phyloP scores from a whole-genome alignment of 2,329 filamentous ascomycete genomes.

The Talaromyces funiculosus region DNA sequence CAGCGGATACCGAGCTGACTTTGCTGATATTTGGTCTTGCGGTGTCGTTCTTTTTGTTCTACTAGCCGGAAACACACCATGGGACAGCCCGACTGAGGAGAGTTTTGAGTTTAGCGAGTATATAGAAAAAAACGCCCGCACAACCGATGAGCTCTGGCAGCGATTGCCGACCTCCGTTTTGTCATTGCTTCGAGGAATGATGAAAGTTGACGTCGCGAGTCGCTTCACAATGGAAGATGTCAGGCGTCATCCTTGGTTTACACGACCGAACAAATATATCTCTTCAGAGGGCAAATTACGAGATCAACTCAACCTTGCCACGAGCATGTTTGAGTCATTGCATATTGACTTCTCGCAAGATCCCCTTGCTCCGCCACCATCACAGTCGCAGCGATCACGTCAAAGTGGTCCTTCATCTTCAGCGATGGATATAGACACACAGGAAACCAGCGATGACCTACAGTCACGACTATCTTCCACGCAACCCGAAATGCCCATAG shows the following conservation, averaged over 20 bases:
- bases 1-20: constrained; percentile 56
- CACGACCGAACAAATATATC: constrained; percentile 70
- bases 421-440: constrained; percentile 58
- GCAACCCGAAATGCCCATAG: constrained; percentile 72
- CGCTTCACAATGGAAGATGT: constrained; percentile 85
- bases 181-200: constrained; percentile 86
- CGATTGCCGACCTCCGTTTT: constrained; percentile 67
- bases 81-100: constrained; percentile 81
- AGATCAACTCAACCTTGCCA: constrained; percentile 81
- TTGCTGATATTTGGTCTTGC: constrained; percentile 94
- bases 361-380: constrained; percentile 48
- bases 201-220: constrained; percentile 67
- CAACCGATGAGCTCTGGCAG: constrained; percentile 78
- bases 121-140: constrained; percentile 69
- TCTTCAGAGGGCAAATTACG: constrained; percentile 66
- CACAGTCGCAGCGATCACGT: constrained; percentile 27
- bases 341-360: constrained; percentile 78
- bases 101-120: constrained; percentile 95
- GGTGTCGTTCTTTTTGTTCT: constrained; percentile 97
- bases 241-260: constrained; percentile 92
- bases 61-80: constrained; percentile 91
- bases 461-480: constrained; percentile 64
- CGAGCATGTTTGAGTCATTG: constrained; percentile 86
- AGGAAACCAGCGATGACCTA: constrained; percentile 25
- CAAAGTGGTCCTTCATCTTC: constrained; percentile 40